Conservation (phyloP, 257 asterid species). For the Solanum phureja region DNA sequence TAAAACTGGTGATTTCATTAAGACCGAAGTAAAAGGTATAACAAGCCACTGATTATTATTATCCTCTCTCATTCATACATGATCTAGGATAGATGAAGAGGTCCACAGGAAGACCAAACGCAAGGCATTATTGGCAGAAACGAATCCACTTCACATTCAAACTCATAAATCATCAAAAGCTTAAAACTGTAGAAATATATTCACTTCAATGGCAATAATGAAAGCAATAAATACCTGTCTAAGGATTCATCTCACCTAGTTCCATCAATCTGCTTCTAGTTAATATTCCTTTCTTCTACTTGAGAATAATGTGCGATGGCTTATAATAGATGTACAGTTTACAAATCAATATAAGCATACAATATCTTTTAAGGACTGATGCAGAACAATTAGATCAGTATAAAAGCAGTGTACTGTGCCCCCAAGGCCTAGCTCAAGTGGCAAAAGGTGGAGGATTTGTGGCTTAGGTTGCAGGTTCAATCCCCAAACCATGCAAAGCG, state of each 20-base stretch:
- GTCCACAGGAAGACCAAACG: background rate
- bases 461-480: too few relatives aligned
- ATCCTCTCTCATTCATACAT: background rate
- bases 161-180: background rate
- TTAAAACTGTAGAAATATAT: background rate
- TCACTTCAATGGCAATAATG: background rate
- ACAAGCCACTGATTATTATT: background rate
- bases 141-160: background rate
- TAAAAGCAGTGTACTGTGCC: background rate
- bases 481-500: too few relatives aligned
- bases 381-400: background rate
- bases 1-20: background rate
- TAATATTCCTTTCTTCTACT: background rate
- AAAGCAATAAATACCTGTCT: background rate
- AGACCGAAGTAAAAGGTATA: background rate
- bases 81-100: background rate
- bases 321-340: background rate
- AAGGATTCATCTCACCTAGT: background rate
- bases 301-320: background rate
- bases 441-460: too few relatives aligned
- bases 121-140: background rate
- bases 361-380: background rate
- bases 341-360: background rate
- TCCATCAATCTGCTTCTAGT: background rate
- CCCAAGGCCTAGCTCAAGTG: too few relatives aligned